These are phyloP conservation scores for Talaromyces piceae DNA, from an alignment of 2,329 filamentous ascomycete species.

Conservation along the genomic window DNA sequence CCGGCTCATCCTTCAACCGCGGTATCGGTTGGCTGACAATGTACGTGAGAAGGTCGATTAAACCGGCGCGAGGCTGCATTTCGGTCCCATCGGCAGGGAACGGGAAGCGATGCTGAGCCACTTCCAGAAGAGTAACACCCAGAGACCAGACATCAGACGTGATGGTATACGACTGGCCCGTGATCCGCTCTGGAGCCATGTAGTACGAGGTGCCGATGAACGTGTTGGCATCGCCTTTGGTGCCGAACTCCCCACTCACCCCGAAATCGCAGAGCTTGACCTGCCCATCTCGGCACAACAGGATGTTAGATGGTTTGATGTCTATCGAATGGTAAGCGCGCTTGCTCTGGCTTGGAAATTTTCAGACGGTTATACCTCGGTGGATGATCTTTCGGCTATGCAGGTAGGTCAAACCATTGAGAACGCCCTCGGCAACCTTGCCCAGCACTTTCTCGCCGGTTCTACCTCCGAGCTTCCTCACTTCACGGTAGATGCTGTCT, in stretches of 20 bases:
- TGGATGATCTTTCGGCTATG: constrained; percentile 97
- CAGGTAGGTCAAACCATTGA: constrained; percentile 89
- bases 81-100: constrained; percentile 96
- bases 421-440: constrained; percentile 90
- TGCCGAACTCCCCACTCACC: constrained; percentile 94
- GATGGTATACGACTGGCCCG: constrained; percentile 95
- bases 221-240: constrained; percentile 96
- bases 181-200: constrained; percentile 98
- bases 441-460: constrained; percentile 96
- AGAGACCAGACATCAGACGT: constrained; percentile 98
- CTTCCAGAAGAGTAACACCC: constrained; percentile 93
- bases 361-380: constrained; percentile 45
- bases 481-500: constrained; percentile 94
- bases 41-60: constrained; percentile 94
- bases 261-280: constrained; percentile 99
- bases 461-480: constrained; percentile 87
- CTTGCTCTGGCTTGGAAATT: constrained; percentile 1
- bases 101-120: constrained; percentile 97
- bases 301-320: constrained; percentile 96
- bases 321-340: constrained; percentile 42
- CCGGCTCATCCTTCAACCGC: constrained; percentile 88
- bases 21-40: constrained; percentile 95
- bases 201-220: constrained; percentile 99
- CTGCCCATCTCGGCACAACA: constrained; percentile 83
- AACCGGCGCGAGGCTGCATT: constrained; percentile 82